These are phyloP conservation scores for Ogataea hybrid DNA, from an alignment of 1,139 yeast genomes.

Conservation along the genomic window DNA sequence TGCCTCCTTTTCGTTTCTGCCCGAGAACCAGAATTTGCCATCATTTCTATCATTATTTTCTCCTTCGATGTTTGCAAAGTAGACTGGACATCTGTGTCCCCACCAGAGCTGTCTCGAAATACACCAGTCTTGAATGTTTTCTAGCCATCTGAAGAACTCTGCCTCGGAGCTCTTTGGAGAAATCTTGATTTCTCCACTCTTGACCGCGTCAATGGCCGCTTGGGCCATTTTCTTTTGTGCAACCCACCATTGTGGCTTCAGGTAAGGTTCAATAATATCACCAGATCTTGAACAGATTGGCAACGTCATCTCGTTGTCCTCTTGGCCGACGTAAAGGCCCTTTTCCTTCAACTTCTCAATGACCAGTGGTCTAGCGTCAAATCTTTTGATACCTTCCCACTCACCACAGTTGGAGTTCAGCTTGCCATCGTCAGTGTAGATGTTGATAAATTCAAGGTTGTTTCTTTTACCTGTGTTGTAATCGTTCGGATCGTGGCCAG, in stretches of 20 bases:
- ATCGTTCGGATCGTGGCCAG: conserved; percentile 98
- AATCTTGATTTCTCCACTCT: conserved; percentile 75
- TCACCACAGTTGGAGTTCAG: conserved; percentile 93
- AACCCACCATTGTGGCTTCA: conserved; percentile 99
- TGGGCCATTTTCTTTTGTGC: conserved; percentile 86
- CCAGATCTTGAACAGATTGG: conserved; percentile 96
- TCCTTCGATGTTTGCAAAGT: conserved; percentile 81
- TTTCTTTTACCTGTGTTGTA: conserved; percentile 95
- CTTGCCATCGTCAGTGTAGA: conserved; percentile 87
- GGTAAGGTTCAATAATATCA: conserved; percentile 91
- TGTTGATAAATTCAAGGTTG: conserved; percentile 81
- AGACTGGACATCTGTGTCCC: conserved; percentile 99
- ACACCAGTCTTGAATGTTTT: conserved; percentile 98
- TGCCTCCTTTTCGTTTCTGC: conserved; percentile 81
- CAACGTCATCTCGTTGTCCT: conserved; percentile 93
- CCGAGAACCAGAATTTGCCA: conserved; percentile 88
- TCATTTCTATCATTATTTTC: conserved; percentile 57
- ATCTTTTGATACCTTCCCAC: conserved; percentile 88
- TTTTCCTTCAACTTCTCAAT: conserved; percentile 74
- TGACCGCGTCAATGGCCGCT: conserved; percentile 84
- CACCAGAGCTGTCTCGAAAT: conserved; percentile 99
- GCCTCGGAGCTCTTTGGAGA: conserved; percentile 87
- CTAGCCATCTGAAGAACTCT: conserved; percentile 95
- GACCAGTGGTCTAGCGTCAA: conserved; percentile 87
- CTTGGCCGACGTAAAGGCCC: conserved; percentile 78